These are phyloP conservation scores for Coemansia guatemalensis DNA, from an alignment of 192 early-diverging fungal genomes.

Conservation along the genomic window DNA sequence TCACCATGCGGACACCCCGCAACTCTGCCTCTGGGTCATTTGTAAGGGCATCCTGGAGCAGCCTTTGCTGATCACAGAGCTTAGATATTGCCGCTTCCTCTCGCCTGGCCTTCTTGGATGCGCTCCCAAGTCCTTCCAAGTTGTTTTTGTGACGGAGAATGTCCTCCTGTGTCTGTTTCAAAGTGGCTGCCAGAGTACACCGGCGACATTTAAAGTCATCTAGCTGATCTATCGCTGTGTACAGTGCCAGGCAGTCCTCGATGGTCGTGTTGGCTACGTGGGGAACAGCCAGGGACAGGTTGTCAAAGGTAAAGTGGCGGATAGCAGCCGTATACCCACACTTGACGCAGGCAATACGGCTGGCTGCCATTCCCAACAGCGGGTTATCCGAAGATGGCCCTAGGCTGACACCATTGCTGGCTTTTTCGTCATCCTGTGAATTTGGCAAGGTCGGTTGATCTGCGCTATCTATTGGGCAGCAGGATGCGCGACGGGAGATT, in stretches of 20 bases:
- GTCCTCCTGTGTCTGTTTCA: constrained; percentile 18
- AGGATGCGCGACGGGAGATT: constrained; percentile 8
- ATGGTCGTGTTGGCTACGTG: constrained; percentile 51
- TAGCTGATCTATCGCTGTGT: constrained; percentile 65
- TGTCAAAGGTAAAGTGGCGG: constrained; percentile 71
- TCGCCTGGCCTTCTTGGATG: constrained; percentile 18
- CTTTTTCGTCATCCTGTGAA: not conserved
- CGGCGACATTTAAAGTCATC: constrained; percentile 68
- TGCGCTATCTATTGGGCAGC: not conserved
- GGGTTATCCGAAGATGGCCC: constrained; percentile 32
- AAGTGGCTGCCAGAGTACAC: constrained; percentile 58
- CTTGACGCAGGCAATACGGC: constrained; percentile 66
- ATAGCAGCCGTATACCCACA: constrained; percentile 76
- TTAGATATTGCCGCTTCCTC: constrained; percentile 1
- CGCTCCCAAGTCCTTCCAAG: constrained; percentile 1
- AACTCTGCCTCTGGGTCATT: constrained; percentile 42
- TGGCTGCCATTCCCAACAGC: constrained; percentile 61
- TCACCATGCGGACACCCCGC: constrained; percentile 23
- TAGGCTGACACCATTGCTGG: not conserved
- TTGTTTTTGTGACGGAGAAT: constrained; percentile 6
- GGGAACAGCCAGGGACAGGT: constrained; percentile 65
- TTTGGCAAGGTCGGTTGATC: not conserved
- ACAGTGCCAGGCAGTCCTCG: constrained; percentile 63
- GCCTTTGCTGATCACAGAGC: constrained; percentile 18
- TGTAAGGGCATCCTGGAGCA: constrained; percentile 27